Percentiles rank a stretch among this genome's conserved stretches.
These are phyloP conservation scores for Coffea canephora DNA, from an alignment of 257 asterid genomes.

Conservation along the genomic window DNA sequence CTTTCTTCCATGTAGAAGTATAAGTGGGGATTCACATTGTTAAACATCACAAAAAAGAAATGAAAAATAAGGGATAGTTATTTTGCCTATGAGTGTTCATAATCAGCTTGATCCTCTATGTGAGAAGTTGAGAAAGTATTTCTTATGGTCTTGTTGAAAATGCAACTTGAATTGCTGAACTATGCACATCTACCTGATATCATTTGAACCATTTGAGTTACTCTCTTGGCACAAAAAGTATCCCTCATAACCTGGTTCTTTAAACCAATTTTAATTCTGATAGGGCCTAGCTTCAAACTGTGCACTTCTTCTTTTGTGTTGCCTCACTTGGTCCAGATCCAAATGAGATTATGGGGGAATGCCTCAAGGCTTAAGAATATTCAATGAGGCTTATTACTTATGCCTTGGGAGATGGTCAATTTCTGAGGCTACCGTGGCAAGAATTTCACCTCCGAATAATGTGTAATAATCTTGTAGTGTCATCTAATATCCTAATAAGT, in stretches of 20 bases:
- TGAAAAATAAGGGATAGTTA: not conserved
- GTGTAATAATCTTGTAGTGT: not conserved
- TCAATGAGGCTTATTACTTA: not conserved
- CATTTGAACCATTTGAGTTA: not conserved
- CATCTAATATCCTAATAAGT: not conserved
- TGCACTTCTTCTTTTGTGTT: not conserved
- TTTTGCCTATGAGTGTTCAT: not conserved
- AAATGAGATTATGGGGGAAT: not conserved
- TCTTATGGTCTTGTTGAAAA: not conserved
- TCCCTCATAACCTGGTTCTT: not conserved
- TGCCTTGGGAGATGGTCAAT: not conserved
- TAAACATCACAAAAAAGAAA: not conserved
- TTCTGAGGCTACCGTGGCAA: not conserved
- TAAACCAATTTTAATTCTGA: not conserved
- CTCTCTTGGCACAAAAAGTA: no score
- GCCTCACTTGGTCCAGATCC: not conserved
- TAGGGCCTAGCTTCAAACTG: not conserved
- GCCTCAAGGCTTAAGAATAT: not conserved
- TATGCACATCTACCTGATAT: not conserved
- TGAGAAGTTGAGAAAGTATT: not conserved
- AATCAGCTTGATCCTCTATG: not conserved
- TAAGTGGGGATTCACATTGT: not conserved
- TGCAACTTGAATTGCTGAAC: not conserved
- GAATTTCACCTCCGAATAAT: no score
- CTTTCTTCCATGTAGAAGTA: not conserved